Percentiles rank a stretch among this genome's conserved stretches.
These are phyloP conservation scores for Kodamaea sp. DNA, from an alignment of 1,139 yeast genomes.

Conservation along the genomic window DNA sequence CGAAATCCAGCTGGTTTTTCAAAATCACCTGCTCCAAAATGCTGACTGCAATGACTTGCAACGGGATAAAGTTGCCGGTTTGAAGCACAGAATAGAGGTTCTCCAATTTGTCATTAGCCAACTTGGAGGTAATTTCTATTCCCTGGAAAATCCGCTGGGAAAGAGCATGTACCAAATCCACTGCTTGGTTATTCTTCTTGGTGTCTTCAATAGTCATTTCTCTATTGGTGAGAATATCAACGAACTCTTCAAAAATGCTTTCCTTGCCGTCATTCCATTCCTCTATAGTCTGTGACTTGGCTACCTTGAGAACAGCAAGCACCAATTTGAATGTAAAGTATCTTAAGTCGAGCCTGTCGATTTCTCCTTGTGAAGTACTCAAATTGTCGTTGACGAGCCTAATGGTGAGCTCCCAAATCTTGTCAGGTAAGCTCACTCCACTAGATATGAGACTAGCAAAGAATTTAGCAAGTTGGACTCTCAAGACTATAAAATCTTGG, in stretches of 20 bases:
- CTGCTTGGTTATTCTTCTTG: constrained; percentile 29
- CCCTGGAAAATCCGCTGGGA: constrained; percentile 31
- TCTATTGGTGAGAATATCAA: constrained; percentile 37
- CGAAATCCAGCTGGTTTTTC: constrained; percentile 53
- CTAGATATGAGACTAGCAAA: constrained; percentile 30
- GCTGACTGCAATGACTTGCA: constrained; percentile 39
- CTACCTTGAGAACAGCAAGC: constrained; percentile 23
- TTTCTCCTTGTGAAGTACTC: constrained; percentile 44
- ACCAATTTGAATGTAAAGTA: constrained; percentile 51
- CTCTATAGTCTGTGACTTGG: constrained; percentile 17
- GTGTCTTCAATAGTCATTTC: constrained; percentile 19
- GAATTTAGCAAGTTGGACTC: constrained; percentile 55
- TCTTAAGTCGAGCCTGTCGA: constrained; percentile 41
- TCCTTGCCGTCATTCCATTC: constrained; percentile 23
- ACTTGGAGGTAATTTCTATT: constrained; percentile 13
- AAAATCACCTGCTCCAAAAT: constrained; percentile 38
- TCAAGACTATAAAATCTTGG: constrained; percentile 46
- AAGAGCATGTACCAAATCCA: constrained; percentile 33
- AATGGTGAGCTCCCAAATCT: constrained; percentile 34
- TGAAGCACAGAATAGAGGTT: constrained; percentile 26
- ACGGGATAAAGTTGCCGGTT: constrained; percentile 22
- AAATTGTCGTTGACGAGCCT: constrained; percentile 54
- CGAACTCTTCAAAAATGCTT: constrained; percentile 34
- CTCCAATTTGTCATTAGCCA: constrained; percentile 17
- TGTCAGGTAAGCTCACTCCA: constrained; percentile 26